Conservation (phyloP, 2,329 filamentous ascomycete species). For the Emergomyces pasteurianus region DNA sequence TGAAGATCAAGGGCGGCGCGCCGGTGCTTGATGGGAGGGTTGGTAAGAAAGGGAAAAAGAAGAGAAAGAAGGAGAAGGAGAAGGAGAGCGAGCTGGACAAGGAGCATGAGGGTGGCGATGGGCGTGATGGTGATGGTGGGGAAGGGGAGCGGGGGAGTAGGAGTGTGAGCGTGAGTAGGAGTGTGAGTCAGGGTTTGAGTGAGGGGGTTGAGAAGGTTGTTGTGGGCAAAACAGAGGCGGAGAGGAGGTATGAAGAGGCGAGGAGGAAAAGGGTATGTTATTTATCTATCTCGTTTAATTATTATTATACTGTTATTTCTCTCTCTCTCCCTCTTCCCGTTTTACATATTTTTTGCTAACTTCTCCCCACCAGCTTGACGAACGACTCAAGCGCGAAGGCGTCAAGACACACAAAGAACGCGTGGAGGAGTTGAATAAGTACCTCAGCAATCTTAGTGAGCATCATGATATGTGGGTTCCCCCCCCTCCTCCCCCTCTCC, state of each 20-base stretch:
- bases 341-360: no score
- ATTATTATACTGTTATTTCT: background rate
- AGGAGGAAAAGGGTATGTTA: slow-evolving; percentile 64
- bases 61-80: slow-evolving; percentile 38
- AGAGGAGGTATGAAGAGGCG: slow-evolving; percentile 68
- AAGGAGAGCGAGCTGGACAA: slow-evolving; percentile 14
- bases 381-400: slow-evolving; percentile 69
- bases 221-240: slow-evolving; percentile 67
- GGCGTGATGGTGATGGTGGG: no score
- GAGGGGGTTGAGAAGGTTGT: slow-evolving; percentile 20
- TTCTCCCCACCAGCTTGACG: slow-evolving; percentile 51
- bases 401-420: slow-evolving; percentile 95
- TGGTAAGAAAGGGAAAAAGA: slow-evolving; percentile 41
- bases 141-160: slow-evolving; percentile 14
- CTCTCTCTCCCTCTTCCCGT: no score
- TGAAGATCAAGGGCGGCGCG: slow-evolving; percentile 77
- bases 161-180: slow-evolving; percentile 1
- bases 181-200: slow-evolving; percentile 5
- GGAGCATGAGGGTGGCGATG: slow-evolving; percentile 44
- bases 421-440: slow-evolving; percentile 90
- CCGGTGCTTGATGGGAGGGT: slow-evolving; percentile 41
- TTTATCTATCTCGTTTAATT: slow-evolving; percentile 2
- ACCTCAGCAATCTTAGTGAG: slow-evolving; percentile 82
- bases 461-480: slow-evolving; percentile 82
- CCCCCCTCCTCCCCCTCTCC: background rate